Conservation (phyloP, 2,329 filamentous ascomycete genomes). For the Alternaria angustiovoidea region DNA sequence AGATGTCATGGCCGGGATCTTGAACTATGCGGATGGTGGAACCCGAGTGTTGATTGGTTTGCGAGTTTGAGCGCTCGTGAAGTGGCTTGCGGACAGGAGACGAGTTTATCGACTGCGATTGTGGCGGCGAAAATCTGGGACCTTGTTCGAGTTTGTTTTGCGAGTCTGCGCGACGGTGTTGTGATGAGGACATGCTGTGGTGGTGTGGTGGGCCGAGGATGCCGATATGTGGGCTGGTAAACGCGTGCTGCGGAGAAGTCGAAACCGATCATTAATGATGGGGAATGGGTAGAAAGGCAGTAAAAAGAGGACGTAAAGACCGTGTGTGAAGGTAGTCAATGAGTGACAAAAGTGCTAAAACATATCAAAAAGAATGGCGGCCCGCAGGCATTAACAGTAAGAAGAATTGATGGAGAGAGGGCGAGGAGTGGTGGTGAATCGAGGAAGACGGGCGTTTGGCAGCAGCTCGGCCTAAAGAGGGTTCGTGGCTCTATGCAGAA, state of each 20-base stretch:
- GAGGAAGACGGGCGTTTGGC: slow-evolving; percentile 30
- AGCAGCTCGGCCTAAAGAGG: slow-evolving; percentile 36
- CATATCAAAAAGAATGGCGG: slow-evolving; percentile 48
- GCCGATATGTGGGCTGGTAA: slow-evolving; percentile 30
- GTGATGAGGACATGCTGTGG: slow-evolving; percentile 45
- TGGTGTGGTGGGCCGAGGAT: slow-evolving; percentile 28
- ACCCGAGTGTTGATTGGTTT: slow-evolving; percentile 47
- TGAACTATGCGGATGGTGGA: slow-evolving; percentile 54
- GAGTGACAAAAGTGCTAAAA: slow-evolving; percentile 46
- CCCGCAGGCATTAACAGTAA: slow-evolving; percentile 48
- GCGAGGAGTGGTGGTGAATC: slow-evolving; percentile 43
- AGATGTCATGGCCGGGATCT: slow-evolving; percentile 45
- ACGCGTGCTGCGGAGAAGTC: slow-evolving; percentile 31
- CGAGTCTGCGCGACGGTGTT: slow-evolving; percentile 35
- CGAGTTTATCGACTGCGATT: slow-evolving; percentile 35
- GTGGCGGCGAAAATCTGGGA: slow-evolving; percentile 43
- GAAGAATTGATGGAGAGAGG: slow-evolving; percentile 37
- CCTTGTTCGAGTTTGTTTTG: slow-evolving; percentile 35
- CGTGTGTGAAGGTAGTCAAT: slow-evolving; percentile 37
- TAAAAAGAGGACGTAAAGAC: slow-evolving; percentile 29
- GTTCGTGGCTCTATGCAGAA: slow-evolving; percentile 32
- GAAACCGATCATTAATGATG: slow-evolving; percentile 45
- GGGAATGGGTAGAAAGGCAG: slow-evolving; percentile 18
- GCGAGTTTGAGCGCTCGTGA: slow-evolving; percentile 50
- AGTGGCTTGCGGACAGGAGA: slow-evolving; percentile 48